Percentiles rank a stretch among this genome's conserved stretches.
These are phyloP conservation scores for Huntiella decipiens DNA, from an alignment of 2,329 filamentous ascomycete species.

Conservation along the genomic window DNA sequence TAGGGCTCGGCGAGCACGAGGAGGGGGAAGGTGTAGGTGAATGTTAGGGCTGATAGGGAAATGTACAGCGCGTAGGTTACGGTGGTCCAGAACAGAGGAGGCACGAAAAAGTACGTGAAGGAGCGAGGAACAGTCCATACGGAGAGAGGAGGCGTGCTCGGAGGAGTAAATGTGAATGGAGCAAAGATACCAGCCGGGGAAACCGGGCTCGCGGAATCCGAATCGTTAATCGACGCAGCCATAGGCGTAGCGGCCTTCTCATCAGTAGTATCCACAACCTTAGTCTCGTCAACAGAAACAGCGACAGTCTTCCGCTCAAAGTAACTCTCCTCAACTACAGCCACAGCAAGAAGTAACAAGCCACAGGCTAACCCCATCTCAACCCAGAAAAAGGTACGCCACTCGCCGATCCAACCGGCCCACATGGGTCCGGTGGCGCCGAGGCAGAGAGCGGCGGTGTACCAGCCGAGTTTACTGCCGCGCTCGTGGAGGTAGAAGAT, in stretches of 20 bases:
- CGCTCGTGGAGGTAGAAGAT: constrained; percentile 28
- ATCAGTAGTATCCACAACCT: neutral
- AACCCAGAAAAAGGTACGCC: constrained; percentile 43
- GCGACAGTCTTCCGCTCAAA: constrained; percentile 18
- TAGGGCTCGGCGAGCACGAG: constrained; percentile 26
- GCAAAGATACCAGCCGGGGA: neutral
- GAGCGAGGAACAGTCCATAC: constrained; percentile 23
- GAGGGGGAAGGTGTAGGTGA: constrained; percentile 30
- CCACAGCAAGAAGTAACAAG: constrained; percentile 21
- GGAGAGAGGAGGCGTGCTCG: constrained; percentile 20
- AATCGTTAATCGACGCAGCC: neutral
- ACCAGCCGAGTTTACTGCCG: constrained; percentile 37
- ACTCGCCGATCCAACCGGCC: constrained; percentile 43
- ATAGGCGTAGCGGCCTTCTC: neutral
- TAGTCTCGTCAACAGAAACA: neutral
- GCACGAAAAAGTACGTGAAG: constrained; percentile 28
- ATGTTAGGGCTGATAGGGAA: constrained; percentile 21
- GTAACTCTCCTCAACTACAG: constrained; percentile 35
- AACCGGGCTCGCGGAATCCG: constrained; percentile 13
- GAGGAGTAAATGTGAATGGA: constrained; percentile 11
- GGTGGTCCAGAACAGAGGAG: constrained; percentile 30
- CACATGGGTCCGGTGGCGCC: constrained; percentile 37
- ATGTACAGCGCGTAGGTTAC: constrained; percentile 24
- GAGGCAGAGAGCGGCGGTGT: constrained; percentile 38
- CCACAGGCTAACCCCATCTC: constrained; percentile 28